Conservation (phyloP, 192 early-diverging fungal species). For the Mortierella alpina region DNA sequence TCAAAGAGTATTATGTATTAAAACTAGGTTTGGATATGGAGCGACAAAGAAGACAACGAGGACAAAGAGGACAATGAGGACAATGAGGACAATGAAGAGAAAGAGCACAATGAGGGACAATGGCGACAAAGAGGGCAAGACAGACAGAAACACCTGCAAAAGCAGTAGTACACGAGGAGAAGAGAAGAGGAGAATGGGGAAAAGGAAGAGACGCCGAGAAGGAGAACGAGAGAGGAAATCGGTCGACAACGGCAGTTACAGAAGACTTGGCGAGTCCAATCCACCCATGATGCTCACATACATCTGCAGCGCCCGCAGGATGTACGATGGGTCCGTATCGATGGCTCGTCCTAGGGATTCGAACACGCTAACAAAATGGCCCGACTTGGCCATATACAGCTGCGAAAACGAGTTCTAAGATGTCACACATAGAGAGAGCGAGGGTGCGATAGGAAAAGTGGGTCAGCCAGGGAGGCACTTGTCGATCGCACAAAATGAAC, state of each 20-base stretch:
- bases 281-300: conserved; percentile 61
- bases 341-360: conserved; percentile 69
- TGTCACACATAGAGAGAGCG: not conserved
- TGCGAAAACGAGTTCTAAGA: conserved; percentile 71
- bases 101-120: too few relatives aligned
- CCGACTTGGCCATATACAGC: conserved; percentile 65
- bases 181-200: not conserved
- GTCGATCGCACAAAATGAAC: not conserved
- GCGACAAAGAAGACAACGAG: too few relatives aligned
- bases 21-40: too few relatives aligned
- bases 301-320: conserved; percentile 73
- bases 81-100: too few relatives aligned
- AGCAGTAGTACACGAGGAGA: not conserved
- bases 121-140: too few relatives aligned
- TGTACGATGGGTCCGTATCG: conserved; percentile 68
- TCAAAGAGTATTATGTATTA: too few relatives aligned
- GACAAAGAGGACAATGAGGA: too few relatives aligned
- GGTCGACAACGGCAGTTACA: not conserved
- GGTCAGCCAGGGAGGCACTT: not conserved
- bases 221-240: too few relatives aligned
- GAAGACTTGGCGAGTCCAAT: conserved; percentile 19
- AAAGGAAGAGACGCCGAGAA: not conserved
- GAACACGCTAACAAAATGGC: conserved; percentile 66
- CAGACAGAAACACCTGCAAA: too few relatives aligned
- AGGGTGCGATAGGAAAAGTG: not conserved